A percentile compares a stretch with the other conserved stretches of the same genome.
Conservation (phyloP, 2,329 filamentous ascomycete genomes). For the Monosporascus ibericus region DNA sequence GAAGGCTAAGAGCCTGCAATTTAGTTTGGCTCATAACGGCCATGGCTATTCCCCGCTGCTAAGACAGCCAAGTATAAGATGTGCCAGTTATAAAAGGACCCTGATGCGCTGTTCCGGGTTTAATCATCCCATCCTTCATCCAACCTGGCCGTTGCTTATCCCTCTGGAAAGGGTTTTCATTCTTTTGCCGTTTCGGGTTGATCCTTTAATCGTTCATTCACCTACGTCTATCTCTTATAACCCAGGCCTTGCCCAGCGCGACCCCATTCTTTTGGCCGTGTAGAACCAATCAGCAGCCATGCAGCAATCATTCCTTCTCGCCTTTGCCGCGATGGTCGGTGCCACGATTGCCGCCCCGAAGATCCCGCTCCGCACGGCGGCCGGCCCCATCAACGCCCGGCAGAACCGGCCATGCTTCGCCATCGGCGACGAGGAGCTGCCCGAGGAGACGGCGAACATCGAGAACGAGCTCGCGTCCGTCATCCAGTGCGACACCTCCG, state of each 20-base stretch:
- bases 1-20: background rate
- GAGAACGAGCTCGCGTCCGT: conserved; percentile 34
- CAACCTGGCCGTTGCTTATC: background rate
- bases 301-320: background rate
- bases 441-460: conserved; percentile 39
- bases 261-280: too few species aligned
- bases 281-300: background rate
- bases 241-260: too few species aligned
- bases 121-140: background rate
- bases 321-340: background rate
- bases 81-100: background rate
- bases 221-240: background rate
- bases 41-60: background rate
- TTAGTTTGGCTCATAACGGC: background rate
- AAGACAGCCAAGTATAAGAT: background rate
- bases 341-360: background rate
- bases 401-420: conserved; percentile 42
- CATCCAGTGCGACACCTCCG: conserved; percentile 43
- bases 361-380: background rate
- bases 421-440: conserved; percentile 43
- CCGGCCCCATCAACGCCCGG: conserved; percentile 2
- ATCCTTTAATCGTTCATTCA: background rate
- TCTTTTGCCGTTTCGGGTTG: background rate
- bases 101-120: background rate
- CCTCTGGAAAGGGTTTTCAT: background rate